Conservation (phyloP, 768 basidiomycete species). For the Suillus ampliporus region DNA sequence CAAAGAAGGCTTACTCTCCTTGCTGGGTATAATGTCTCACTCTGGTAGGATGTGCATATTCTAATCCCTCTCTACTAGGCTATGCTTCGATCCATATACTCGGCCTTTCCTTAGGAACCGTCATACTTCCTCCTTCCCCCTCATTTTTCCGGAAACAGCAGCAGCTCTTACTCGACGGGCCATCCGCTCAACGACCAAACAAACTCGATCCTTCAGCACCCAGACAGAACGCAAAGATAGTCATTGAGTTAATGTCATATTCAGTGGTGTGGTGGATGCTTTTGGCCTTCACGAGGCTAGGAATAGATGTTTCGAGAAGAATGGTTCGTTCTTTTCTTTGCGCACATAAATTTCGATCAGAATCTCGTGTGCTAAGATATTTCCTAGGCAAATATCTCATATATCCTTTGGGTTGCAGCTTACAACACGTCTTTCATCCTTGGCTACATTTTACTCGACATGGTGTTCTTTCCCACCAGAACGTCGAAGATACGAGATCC, state of each 20-base stretch:
- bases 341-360: background rate
- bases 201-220: slow-evolving; percentile 33
- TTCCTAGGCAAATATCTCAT: slow-evolving; percentile 81
- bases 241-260: slow-evolving; percentile 78
- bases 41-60: background rate
- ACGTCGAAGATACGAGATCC: slow-evolving; percentile 33
- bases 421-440: slow-evolving; percentile 89
- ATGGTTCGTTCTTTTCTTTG: slow-evolving; percentile 52
- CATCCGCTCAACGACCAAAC: slow-evolving; percentile 7
- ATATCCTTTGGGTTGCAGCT: slow-evolving; percentile 87
- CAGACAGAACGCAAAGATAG: slow-evolving; percentile 74
- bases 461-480: slow-evolving; percentile 63
- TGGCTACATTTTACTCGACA: slow-evolving; percentile 79
- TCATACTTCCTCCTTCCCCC: slow-evolving; percentile 80
- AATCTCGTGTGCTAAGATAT: background rate
- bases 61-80: slow-evolving; percentile 48
- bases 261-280: slow-evolving; percentile 79
- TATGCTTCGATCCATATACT: slow-evolving; percentile 91
- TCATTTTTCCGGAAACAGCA: slow-evolving; percentile 67
- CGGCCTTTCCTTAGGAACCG: slow-evolving; percentile 80
- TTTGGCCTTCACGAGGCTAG: slow-evolving; percentile 44
- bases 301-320: slow-evolving; percentile 59
- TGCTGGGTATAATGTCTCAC: slow-evolving; percentile 55
- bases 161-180: slow-evolving; percentile 23
- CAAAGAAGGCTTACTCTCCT: slow-evolving; percentile 89